Evolutionary conservation across 768 basidiomycete genomes (phyloP), one percentile per base, ranked within the genome.

Genomic region (Boletus vermiculosoides): DNA sequence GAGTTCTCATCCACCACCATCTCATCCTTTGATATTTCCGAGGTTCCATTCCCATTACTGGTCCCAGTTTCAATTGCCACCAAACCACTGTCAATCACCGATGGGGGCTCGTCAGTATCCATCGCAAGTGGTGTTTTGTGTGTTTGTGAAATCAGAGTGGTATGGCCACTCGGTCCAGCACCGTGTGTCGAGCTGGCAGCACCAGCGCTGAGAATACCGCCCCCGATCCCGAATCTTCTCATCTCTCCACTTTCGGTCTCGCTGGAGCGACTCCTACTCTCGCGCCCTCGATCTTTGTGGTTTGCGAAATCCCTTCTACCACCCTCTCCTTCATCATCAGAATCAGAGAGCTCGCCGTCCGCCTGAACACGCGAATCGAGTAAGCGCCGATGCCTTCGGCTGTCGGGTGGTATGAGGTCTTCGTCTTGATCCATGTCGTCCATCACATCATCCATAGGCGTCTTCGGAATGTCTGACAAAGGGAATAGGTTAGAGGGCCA

Each of bases 281-380:
- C 69, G 39, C 68, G 71, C 48, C 82, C 83, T 23, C 75, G 76
- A 34, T 84, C 80, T 28, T 79, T 78, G 69, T 88, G 83, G 37
- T 76, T 76, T 10, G 81, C 75, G 56, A 86, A 85, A 63, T 94
- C 80, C 56, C 87, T 79, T 53, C 94, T 81, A 1, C 87, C 91
- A 45, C 92, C 94, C 63, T 90, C 89, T 18, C 93, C 95, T 74
- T 99, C 97, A 69, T 99, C 97, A 61, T 99, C 97, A 2, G 97
- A 98, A 71, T 99, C 97, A 8, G 94, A 97, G 13, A 97, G 80
- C 66, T 95, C 92, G 22, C 88, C 90, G 40, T 96, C 93, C 5
- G 82, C 83, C 69, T 94, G 94, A 58, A 89, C 80, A 23, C 87
- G 80, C 23, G 86, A 82, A 69, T 99, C 96, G 34, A 94, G 82